phyloP scores from a whole-genome alignment of 2,329 filamentous ascomycete genomes.

The Myotisia sp. region DNA sequence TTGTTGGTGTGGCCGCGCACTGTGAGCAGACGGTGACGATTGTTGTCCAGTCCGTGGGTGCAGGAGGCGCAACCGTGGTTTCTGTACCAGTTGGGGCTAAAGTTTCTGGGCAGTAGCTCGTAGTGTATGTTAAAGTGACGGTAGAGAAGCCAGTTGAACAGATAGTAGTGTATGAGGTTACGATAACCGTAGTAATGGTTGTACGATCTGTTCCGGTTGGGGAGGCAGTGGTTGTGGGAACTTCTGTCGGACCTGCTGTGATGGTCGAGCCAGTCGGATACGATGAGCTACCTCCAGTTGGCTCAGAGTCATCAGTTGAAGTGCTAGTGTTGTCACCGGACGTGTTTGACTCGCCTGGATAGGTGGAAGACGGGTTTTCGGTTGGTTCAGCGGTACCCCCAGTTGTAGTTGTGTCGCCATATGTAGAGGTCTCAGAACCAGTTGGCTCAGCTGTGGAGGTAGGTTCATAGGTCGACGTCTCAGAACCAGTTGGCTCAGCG shows the following conservation, averaged over 20 bases:
- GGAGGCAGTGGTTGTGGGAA: conserved; percentile 10
- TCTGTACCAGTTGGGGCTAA: conserved; percentile 18
- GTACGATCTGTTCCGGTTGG: not conserved
- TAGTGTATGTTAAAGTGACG: conserved; percentile 26
- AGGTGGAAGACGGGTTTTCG: not conserved
- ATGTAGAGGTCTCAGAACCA: not conserved
- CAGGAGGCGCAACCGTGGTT: conserved; percentile 13
- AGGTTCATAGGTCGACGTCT: not conserved
- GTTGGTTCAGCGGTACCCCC: not conserved
- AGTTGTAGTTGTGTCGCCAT: not conserved
- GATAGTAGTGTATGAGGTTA: conserved; percentile 29
- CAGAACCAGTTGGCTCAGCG: not conserved
- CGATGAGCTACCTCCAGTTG: no score
- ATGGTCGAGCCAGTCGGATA: not conserved
- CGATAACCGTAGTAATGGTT: conserved; percentile 25
- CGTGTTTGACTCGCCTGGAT: not conserved
- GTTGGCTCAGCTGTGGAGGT: not conserved
- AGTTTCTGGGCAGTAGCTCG: conserved; percentile 24
- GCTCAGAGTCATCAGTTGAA: not conserved
- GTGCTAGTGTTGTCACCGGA: not conserved
- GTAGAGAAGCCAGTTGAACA: conserved; percentile 32
- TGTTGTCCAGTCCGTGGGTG: conserved; percentile 28
- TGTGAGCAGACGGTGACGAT: conserved; percentile 28
- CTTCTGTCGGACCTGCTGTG: conserved; percentile 9
- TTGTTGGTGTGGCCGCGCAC: conserved; percentile 26